Evolutionary conservation across 345 rosid genomes (phyloP), one percentile per base, ranked within the genome.

Genomic region (Bruguiera gymnorhiza): DNA sequence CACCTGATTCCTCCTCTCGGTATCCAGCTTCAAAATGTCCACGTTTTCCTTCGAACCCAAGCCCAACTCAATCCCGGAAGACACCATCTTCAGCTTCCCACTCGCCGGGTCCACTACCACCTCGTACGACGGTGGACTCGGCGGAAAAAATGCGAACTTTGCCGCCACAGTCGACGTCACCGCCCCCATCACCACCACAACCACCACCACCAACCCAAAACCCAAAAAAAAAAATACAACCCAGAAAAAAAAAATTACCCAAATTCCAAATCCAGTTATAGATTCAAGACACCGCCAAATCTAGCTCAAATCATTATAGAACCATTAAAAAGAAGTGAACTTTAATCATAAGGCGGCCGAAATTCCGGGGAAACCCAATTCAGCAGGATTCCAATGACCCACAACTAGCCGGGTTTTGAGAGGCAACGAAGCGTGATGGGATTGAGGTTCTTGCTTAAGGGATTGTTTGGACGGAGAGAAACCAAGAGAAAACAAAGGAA

Each of bases 1-100:
- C 69, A 93, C 89, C 67, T 81, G 86, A 78, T 85, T 93, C 74
- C 98, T 94, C 70, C 90, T 83, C 87, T 89, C 87, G 0, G 98
- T 91, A 30, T 78, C 79, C 65, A 89, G 71, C 76, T 55, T 88
- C 82, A 88, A 68, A 7, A 89, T 87, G 71, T 94, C 91, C 2
- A 85, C 95, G 78, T 80, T 89, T 18, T 83, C 89, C 77, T 83
- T 93, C 75, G 69, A 62, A 52, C 72, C 80, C 75, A 69, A 60
- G 52, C 72, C 79, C 19, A 79, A 83, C 18, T 23, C 60, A 56
- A 56, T n/a, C 2, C 90, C 94, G 1, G 60, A 56, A 23, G 29
- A 23, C 6, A 75, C 73, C 80, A 93, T 78, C 81, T 62, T 82
- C 72, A 89, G 84, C 86, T 81, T 82, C 62, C 88, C 88, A 7